Percentiles rank a stretch among this genome's conserved stretches.
phyloP scores from a whole-genome alignment of 352 stramenopile genomes.

The Globisporangium yorkense region DNA sequence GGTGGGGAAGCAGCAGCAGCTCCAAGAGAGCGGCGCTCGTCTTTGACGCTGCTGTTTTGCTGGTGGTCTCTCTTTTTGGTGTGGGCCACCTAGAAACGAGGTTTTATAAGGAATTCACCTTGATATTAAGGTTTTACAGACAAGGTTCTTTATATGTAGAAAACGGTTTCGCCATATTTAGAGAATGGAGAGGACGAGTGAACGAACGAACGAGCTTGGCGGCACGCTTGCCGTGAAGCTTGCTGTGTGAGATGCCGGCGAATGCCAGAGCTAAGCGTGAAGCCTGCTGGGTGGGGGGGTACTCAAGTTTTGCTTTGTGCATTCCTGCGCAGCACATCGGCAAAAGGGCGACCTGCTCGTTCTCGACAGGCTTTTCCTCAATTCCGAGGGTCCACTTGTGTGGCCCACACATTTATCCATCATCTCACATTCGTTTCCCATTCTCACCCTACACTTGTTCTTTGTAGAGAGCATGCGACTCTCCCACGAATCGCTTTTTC shows the following conservation, averaged over 20 bases:
- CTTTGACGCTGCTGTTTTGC: not conserved
- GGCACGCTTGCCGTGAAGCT: too few species aligned
- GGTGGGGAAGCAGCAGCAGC: constrained; percentile 10
- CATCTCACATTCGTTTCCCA: not conserved
- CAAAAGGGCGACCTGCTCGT: too few species aligned
- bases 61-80: constrained; percentile 2
- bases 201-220: too few species aligned
- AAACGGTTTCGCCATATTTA: too few species aligned
- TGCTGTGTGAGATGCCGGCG: too few species aligned
- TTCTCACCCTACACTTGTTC: not conserved
- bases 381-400: not conserved
- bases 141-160: not conserved
- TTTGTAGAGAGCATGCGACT: not conserved
- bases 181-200: too few species aligned
- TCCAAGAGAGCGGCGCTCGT: not conserved
- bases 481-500: not conserved
- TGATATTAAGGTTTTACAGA: not conserved
- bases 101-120: not conserved
- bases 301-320: too few species aligned
- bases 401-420: not conserved
- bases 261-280: too few species aligned
- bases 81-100: not conserved
- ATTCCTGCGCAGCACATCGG: too few species aligned
- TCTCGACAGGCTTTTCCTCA: too few species aligned
- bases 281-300: too few species aligned